These are phyloP conservation scores for Alternaria brassicicola DNA, from an alignment of 2,329 filamentous ascomycete genomes.

Conservation along the genomic window DNA sequence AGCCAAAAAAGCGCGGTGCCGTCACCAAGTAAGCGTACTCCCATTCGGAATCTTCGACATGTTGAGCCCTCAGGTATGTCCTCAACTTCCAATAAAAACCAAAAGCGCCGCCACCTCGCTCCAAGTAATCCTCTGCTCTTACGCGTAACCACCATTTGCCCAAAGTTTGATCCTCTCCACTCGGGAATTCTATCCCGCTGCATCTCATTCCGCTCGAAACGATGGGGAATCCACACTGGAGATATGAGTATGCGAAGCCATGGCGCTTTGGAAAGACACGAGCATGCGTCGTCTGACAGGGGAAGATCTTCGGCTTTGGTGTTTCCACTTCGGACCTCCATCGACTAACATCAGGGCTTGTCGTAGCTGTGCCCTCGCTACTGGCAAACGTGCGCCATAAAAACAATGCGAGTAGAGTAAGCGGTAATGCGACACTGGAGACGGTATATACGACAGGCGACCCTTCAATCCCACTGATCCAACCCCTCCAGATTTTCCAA, in stretches of 20 bases:
- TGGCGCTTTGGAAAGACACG: conserved; percentile 72
- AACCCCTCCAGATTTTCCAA: conserved; percentile 20
- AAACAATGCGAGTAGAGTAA: conserved; percentile 18
- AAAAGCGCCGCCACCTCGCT: conserved; percentile 58
- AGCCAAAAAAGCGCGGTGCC: conserved; percentile 70
- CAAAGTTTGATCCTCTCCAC: conserved; percentile 35
- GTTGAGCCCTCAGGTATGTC: conserved; percentile 63
- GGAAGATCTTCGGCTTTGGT: conserved; percentile 60
- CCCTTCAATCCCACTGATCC: conserved; percentile 1
- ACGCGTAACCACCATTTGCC: conserved; percentile 64
- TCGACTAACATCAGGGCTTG: not conserved
- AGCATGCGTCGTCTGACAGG: conserved; percentile 68
- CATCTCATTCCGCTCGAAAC: conserved; percentile 59
- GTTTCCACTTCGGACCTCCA: conserved; percentile 20
- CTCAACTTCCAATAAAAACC: conserved; percentile 69
- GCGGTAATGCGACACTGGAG: conserved; percentile 12
- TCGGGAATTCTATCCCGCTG: conserved; percentile 20
- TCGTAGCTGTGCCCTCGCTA: not conserved
- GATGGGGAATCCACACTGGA: conserved; percentile 71
- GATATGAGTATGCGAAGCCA: conserved; percentile 72
- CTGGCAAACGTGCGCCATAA: not conserved
- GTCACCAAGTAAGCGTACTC: conserved; percentile 74
- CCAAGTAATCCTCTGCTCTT: conserved; percentile 65
- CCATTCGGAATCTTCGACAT: conserved; percentile 64
- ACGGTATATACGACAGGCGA: conserved; percentile 6